Evolutionary conservation across 106 monocot genomes (phyloP).

Genomic region (Chionographis japonica): DNA sequence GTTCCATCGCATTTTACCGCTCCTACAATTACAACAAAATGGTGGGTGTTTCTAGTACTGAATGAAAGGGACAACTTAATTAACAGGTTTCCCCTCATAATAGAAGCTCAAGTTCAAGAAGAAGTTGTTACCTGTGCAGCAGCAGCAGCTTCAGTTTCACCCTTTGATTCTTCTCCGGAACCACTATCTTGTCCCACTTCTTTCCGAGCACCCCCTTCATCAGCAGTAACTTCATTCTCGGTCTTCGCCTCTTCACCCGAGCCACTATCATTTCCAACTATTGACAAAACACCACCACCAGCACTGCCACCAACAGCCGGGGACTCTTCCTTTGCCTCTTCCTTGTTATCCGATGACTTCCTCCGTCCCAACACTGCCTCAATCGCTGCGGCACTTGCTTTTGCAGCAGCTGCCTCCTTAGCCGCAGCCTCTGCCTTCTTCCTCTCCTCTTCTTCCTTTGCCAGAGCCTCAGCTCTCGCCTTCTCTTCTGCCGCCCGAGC

Average conservation of each 20-base stretch:
- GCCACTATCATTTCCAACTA: background rate
- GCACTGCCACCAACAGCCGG: background rate
- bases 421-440: slow-evolving; percentile 81
- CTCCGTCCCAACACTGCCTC: slow-evolving; percentile 61
- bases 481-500: slow-evolving; percentile 83
- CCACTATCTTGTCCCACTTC: background rate
- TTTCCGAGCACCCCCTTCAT: background rate
- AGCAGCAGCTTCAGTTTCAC: slow-evolving; percentile 4
- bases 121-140: slow-evolving; percentile 7
- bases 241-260: slow-evolving; percentile 5
- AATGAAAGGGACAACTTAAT: no score
- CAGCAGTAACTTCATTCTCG: background rate
- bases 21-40: no score
- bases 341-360: slow-evolving; percentile 20
- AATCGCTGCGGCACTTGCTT: slow-evolving; percentile 73
- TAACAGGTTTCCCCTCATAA: background rate
- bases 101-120: slow-evolving; percentile 5
- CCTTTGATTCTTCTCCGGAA: background rate
- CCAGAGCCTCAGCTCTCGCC: slow-evolving; percentile 74
- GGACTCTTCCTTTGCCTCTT: slow-evolving; percentile 22
- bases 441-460: slow-evolving; percentile 75
- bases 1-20: no score
- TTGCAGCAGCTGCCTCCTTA: slow-evolving; percentile 61
- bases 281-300: slow-evolving; percentile 2
- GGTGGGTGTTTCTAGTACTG: no score